Evolutionary conservation across 345 rosid genomes (phyloP).

Genomic region (Euphorbia tirucalli): DNA sequence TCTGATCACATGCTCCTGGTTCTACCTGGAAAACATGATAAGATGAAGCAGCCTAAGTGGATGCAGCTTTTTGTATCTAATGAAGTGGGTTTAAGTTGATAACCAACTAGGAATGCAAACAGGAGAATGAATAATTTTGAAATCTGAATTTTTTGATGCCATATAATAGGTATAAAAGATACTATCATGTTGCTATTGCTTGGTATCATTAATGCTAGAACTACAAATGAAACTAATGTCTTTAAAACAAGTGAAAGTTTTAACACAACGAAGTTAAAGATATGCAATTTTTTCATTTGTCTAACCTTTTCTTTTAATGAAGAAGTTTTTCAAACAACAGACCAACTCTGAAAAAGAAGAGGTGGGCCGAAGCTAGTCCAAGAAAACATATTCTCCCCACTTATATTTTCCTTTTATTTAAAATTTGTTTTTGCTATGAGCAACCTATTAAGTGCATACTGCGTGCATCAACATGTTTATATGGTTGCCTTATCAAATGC

Average conservation of each 20-base stretch:
- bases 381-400: not conserved
- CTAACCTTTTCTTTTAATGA: not conserved
- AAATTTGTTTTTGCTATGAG: not conserved
- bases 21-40: slow-evolving; percentile 55
- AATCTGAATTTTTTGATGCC: not conserved
- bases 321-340: not conserved
- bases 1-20: slow-evolving; percentile 96
- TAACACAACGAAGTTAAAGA: too few species aligned
- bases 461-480: not conserved
- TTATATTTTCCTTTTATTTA: not conserved
- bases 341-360: not conserved
- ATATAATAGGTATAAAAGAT: not conserved
- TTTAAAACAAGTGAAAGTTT: too few species aligned
- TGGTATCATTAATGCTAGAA: not conserved
- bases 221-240: not conserved
- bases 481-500: not conserved
- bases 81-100: not conserved
- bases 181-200: not conserved
- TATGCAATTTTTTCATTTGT: not conserved
- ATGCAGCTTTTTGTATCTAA: slow-evolving; percentile 10
- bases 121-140: not conserved
- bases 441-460: not conserved
- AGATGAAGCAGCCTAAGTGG: slow-evolving; percentile 3
- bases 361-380: not conserved
- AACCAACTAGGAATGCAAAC: not conserved